Base-by-base conservation (phyloP, 2,329 filamentous ascomycete genomes). In the Uncinocarpus reesii region DNA sequence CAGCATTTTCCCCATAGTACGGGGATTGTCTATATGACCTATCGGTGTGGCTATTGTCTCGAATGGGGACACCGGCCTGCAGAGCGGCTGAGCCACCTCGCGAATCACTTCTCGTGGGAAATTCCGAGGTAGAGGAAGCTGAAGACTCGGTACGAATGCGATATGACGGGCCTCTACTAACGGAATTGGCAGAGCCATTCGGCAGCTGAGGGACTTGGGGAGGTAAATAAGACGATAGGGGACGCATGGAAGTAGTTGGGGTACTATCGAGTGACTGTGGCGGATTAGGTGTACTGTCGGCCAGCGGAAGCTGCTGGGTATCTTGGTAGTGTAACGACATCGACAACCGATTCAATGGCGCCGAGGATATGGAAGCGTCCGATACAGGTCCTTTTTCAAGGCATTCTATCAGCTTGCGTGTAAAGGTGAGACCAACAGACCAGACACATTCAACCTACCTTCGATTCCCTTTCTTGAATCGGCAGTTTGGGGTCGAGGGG, bases 21-120 rank as follows among this genome's bases (percentile, higher is more conserved):
- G 78, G 79, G 44, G 74, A 71, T 52, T 78, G 74, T 47, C 78
- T 77, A 62, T 89, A 87, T 24, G 78, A 73, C 55, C 80, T 75
- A 52, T 86, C 81, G 60, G 76, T 76, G 59, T 84, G 78, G 60
- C 80, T 87, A 18, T 75, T 71, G 57, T 89, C 84, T 57, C 84
- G 74, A 28, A 78, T 75, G 2, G 81, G 80, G 40, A 82, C 73
- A 15, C 75, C 72, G 10, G 77, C 71, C 51, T 79, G 73, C 60
- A 82, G 77, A 35, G 77, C 75, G 7, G 71, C 68, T 20, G 75
- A 73, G 11, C 75, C 75, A 38, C 77, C 75, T 55, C 81, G 75
- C 13, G 83, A 82, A 57, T 83, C 80, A 56, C 74, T 78, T 53
- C 81, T 75, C 31, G 72, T 70, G 34, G 78, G 70, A 34, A 69